These are phyloP conservation scores for Huntiella moniliformis DNA, from an alignment of 2,329 filamentous ascomycete genomes.

Conservation along the genomic window DNA sequence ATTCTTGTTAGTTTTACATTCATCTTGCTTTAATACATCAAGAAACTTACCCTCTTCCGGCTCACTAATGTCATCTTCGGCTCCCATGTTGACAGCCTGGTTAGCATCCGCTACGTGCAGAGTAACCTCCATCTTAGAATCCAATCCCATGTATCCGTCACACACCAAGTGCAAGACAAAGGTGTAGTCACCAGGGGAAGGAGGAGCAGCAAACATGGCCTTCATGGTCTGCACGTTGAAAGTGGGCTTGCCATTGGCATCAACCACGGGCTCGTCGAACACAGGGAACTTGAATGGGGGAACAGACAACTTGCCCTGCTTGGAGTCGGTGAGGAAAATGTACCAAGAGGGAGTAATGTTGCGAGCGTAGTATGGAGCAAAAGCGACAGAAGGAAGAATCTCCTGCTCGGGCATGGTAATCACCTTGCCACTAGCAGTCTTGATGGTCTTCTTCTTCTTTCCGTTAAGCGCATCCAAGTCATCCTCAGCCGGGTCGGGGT, in stretches of 20 bases:
- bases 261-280: conserved; percentile 78
- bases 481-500: conserved; percentile 81
- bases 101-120: conserved; percentile 75
- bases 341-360: conserved; percentile 86
- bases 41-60: conserved; percentile 78
- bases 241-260: conserved; percentile 64
- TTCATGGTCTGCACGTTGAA: conserved; percentile 93
- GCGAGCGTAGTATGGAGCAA: conserved; percentile 76
- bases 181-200: conserved; percentile 78
- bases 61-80: conserved; percentile 91
- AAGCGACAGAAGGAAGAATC: conserved; percentile 65
- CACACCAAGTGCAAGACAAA: conserved; percentile 90
- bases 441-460: conserved; percentile 49
- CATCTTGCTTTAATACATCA: background rate
- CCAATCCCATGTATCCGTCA: conserved; percentile 88
- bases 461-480: conserved; percentile 74
- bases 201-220: conserved; percentile 89
- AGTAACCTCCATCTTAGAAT: conserved; percentile 78
- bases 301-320: conserved; percentile 89
- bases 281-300: conserved; percentile 88
- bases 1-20: conserved; percentile 1
- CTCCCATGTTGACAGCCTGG: conserved; percentile 62
- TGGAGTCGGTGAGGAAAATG: conserved; percentile 82
- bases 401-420: conserved; percentile 40
- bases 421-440: conserved; percentile 39